phyloP scores from a whole-genome alignment of 345 rosid genomes.

The Ricinus communis region DNA sequence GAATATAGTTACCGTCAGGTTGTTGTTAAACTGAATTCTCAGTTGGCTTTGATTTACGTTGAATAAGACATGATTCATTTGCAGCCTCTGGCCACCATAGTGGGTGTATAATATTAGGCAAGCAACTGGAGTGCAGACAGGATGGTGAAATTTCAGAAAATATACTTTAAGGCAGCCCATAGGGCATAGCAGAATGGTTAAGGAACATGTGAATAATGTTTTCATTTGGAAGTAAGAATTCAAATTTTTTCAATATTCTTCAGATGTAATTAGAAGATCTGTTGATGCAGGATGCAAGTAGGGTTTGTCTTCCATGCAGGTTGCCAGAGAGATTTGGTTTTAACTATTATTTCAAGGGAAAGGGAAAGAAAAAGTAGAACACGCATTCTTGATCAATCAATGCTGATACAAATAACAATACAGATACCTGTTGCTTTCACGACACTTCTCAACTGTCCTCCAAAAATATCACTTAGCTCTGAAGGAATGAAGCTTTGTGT shows the following conservation, averaged over 20 bases:
- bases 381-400: background rate
- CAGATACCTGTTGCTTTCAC: slow-evolving; percentile 75
- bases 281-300: background rate
- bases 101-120: too few relatives aligned
- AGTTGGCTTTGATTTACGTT: too few relatives aligned
- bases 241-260: background rate
- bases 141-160: too few relatives aligned
- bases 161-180: too few relatives aligned
- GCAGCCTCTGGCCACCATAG: too few relatives aligned
- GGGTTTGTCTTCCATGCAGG: background rate
- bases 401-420: background rate
- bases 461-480: slow-evolving; percentile 79
- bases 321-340: background rate
- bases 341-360: background rate
- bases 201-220: too few relatives aligned
- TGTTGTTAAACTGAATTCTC: too few relatives aligned
- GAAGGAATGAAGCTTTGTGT: slow-evolving; percentile 76
- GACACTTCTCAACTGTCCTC: slow-evolving; percentile 74
- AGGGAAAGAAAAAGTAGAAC: background rate
- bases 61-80: too few relatives aligned
- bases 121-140: too few relatives aligned
- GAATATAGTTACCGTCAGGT: too few relatives aligned
- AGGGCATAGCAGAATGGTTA: too few relatives aligned
- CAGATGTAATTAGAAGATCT: background rate
- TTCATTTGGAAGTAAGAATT: background rate